Base-by-base conservation (phyloP, 1,284 basidiomycete species). In the Xerocomus amazonicus region DNA sequence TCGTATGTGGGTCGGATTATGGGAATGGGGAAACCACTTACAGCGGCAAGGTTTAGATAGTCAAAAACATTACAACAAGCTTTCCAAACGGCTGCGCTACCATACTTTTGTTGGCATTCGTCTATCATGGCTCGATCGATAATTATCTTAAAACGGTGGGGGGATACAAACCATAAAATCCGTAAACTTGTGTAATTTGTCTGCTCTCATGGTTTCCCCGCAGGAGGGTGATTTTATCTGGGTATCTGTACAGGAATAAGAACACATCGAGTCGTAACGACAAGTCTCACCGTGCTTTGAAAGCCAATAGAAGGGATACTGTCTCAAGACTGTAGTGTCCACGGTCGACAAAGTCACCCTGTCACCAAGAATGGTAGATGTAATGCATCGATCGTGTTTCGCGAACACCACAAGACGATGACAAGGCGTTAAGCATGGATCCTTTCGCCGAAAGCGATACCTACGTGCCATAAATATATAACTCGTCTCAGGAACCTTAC, bases 321-420 rank as follows among this genome's bases (percentile, higher is more conserved):
- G 95, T 98, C 72, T 98, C 95, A n/a, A 98, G 72, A 63, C 88
- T 93, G 67, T 97, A 97, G 69, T 97, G 93, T 10, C 96, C 96
- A 54, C 95, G 78, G 72, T 98, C 96, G 33, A 98, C 95, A 71
- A 98, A 98, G 70, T 98, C 95, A 47, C 95, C 95, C 93, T 96
- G 65, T 45, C 55, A 48, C 34, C 42, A 23, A 23, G 29, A 31
- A 12, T 31, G 12, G 9, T 9, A 26, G 9, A 27, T 45, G 23
- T 9, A 26, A 56, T 40, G 8, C 51, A 51, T 26, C 16, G 17
- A 19, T 9, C 5, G 16, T 19, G 13, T 16, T n/a, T 9, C 26
- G n/a, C 38, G 14, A 40, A 26, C 8, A 40, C 38, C 38, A 57
- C 59, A 65, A 45, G 14, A 65, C 70, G 14, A 52, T 43, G 43